These are phyloP conservation scores for Phytopythium montanum DNA, from an alignment of 352 stramenopile genomes.

Conservation along the genomic window DNA sequence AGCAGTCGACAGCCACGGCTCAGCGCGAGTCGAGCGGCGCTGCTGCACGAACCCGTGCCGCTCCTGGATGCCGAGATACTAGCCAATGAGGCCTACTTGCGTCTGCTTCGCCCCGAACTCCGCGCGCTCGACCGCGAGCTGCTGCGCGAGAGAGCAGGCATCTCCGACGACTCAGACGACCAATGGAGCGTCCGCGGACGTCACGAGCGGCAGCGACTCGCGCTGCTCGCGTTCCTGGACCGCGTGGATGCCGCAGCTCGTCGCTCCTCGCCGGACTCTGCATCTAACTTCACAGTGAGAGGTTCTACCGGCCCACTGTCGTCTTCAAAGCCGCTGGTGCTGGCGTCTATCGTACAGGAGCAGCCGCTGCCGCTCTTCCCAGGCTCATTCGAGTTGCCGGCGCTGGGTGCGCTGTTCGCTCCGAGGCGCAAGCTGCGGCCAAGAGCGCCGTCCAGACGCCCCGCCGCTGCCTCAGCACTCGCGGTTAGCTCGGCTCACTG, in stretches of 20 bases:
- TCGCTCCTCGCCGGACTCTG: constrained; percentile 6
- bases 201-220: constrained; percentile 38
- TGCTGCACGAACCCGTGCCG: constrained; percentile 70
- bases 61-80: constrained; percentile 56
- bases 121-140: constrained; percentile 49
- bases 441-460: constrained; percentile 12
- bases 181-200: constrained; percentile 44
- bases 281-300: not conserved
- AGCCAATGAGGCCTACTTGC: constrained; percentile 50
- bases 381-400: constrained; percentile 56
- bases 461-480: constrained; percentile 6
- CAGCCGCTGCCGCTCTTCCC: constrained; percentile 77
- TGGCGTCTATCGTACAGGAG: constrained; percentile 82
- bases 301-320: not conserved
- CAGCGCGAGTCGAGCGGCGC: constrained; percentile 5
- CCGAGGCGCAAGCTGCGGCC: constrained; percentile 48
- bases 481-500: constrained; percentile 32
- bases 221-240: constrained; percentile 63
- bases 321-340: constrained; percentile 7
- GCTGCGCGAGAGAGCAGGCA: constrained; percentile 36
- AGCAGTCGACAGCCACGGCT: not conserved
- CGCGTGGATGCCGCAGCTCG: constrained; percentile 34
- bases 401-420: constrained; percentile 50
- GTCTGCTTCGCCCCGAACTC: constrained; percentile 59
- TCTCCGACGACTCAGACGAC: constrained; percentile 12